These are phyloP conservation scores for Chrysoporthe puriensis DNA, from an alignment of 2,329 filamentous ascomycete species.

Conservation along the genomic window DNA sequence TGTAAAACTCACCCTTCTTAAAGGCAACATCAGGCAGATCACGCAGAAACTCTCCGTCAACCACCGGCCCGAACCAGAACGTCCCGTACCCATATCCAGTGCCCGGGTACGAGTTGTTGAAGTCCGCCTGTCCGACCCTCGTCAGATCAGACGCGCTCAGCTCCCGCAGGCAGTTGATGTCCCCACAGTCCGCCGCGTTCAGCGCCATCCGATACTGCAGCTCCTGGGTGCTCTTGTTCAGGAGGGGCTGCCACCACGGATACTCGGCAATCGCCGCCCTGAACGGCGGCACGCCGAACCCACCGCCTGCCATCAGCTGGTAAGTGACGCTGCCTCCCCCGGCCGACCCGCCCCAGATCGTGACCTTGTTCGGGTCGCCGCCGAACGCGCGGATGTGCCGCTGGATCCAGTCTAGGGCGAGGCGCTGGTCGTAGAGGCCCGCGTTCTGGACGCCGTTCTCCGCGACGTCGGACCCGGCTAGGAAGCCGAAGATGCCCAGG, in stretches of 20 bases:
- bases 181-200: slow-evolving; percentile 42
- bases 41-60: slow-evolving; percentile 50
- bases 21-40: slow-evolving; percentile 48
- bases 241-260: slow-evolving; percentile 53
- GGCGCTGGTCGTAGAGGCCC: slow-evolving; percentile 66
- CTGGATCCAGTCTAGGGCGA: slow-evolving; percentile 64
- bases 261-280: slow-evolving; percentile 51
- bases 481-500: slow-evolving; percentile 64
- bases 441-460: slow-evolving; percentile 62
- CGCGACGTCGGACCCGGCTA: slow-evolving; percentile 59
- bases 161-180: slow-evolving; percentile 47
- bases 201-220: slow-evolving; percentile 49
- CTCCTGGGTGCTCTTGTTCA: slow-evolving; percentile 46
- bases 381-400: slow-evolving; percentile 61
- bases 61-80: slow-evolving; percentile 21
- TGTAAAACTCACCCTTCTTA: slow-evolving; percentile 52
- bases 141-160: slow-evolving; percentile 4
- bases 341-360: slow-evolving; percentile 63
- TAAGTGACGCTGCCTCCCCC: slow-evolving; percentile 61
- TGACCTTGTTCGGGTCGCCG: slow-evolving; percentile 60
- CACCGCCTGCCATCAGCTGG: slow-evolving; percentile 53
- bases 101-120: slow-evolving; percentile 5
- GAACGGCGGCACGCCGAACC: slow-evolving; percentile 50
- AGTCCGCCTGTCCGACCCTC: slow-evolving; percentile 7
- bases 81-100: slow-evolving; percentile 13